phyloP scores from a whole-genome alignment of 306 rosid species.

The Crotalaria pallida region DNA sequence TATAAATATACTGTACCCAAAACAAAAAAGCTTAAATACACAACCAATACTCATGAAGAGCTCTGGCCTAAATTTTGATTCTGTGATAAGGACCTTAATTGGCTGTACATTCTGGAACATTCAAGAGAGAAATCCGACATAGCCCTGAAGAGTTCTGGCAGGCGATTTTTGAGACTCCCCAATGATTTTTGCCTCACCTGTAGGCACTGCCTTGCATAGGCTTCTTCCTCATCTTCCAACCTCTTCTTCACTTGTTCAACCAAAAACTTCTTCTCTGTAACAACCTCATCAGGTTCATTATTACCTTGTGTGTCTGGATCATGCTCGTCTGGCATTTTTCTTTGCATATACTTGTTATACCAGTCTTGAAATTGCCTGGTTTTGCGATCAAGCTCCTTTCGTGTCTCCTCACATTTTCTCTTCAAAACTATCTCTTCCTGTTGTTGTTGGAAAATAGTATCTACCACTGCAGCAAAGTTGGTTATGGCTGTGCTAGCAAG shows the following conservation, averaged over 20 bases:
- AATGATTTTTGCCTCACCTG: constrained; percentile 87
- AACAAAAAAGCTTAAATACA: not conserved
- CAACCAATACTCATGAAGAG: constrained; percentile 19
- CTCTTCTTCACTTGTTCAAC: constrained; percentile 60
- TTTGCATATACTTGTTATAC: constrained; percentile 61
- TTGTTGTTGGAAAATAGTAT: constrained; percentile 51
- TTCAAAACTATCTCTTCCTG: constrained; percentile 58
- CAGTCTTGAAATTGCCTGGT: constrained; percentile 68
- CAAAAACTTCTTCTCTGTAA: constrained; percentile 51
- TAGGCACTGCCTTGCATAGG: constrained; percentile 43
- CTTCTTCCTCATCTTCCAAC: constrained; percentile 64
- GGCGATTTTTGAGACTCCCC: constrained; percentile 47
- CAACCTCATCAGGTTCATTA: constrained; percentile 26
- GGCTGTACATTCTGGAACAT: constrained; percentile 62
- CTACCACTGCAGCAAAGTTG: constrained; percentile 64
- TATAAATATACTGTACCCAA: not conserved
- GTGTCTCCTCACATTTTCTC: constrained; percentile 66
- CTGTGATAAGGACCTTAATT: constrained; percentile 38
- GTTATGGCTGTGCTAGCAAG: constrained; percentile 56
- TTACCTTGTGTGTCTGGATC: constrained; percentile 44
- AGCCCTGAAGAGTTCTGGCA: constrained; percentile 82
- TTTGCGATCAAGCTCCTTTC: constrained; percentile 70
- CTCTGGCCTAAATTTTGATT: constrained; percentile 25
- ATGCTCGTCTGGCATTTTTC: constrained; percentile 36
- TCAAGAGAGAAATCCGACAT: constrained; percentile 50